A percentile compares a stretch with the other conserved stretches of the same genome.
These are phyloP conservation scores for Starmerella apis DNA, from an alignment of 805 yeast species.

Conservation along the genomic window DNA sequence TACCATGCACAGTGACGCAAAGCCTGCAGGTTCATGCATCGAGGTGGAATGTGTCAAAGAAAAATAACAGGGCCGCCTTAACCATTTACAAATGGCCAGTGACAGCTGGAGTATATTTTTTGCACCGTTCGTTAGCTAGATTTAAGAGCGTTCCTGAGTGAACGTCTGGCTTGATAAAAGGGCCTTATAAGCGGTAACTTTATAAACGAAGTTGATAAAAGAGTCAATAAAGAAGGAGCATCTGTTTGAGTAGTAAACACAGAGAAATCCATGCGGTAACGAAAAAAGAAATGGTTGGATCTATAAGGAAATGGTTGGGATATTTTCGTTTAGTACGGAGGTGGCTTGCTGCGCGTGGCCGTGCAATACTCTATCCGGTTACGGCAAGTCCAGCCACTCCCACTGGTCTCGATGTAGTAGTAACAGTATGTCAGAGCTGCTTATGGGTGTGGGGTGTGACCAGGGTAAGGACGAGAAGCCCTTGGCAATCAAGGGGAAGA, in stretches of 20 bases:
- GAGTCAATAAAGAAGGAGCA: no score
- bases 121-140: no score
- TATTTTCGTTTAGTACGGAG: neutral
- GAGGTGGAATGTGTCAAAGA: neutral
- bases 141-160: no score
- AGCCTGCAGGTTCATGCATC: neutral
- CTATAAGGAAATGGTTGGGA: neutral
- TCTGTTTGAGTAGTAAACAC: no score
- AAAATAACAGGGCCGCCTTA: neutral
- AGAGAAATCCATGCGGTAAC: no score
- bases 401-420: no score
- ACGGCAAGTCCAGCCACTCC: neutral
- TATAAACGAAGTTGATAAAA: no score
- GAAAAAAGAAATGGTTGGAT: neutral
- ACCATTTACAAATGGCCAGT: no score
- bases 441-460: neutral
- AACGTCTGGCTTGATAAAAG: no score
- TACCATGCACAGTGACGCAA: neutral
- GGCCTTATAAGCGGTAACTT: no score
- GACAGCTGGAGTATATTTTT: no score
- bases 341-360: neutral
- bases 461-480: conserved; percentile 1
- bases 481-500: neutral
- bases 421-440: neutral
- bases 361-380: neutral